These are phyloP conservation scores for Pseudogymnoascus verrucosus DNA, from an alignment of 2,329 filamentous ascomycete genomes.

Conservation along the genomic window DNA sequence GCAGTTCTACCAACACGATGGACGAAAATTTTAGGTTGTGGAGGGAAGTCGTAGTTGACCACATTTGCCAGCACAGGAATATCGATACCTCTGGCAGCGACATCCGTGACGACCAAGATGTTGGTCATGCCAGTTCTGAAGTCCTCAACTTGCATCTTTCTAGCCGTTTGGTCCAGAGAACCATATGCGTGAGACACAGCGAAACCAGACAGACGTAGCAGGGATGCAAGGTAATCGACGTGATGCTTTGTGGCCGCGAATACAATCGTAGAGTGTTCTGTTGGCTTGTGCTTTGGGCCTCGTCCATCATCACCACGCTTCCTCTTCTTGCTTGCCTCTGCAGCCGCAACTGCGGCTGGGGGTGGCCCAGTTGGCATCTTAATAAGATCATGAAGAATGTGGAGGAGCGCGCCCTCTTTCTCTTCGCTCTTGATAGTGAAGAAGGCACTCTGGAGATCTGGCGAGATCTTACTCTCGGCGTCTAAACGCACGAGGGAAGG, in stretches of 20 bases:
- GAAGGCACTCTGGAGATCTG: conserved; percentile 90
- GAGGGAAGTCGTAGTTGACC: conserved; percentile 97
- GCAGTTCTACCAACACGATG: conserved; percentile 95
- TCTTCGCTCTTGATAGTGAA: conserved; percentile 88
- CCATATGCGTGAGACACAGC: conserved; percentile 92
- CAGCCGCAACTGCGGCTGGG: conserved; percentile 36
- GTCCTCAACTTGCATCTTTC: conserved; percentile 84
- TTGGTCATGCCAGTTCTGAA: conserved; percentile 80
- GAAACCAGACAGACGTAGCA: conserved; percentile 78
- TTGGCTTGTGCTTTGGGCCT: conserved; percentile 61
- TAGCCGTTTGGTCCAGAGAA: conserved; percentile 85
- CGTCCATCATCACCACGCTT: conserved; percentile 53
- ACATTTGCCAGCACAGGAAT: conserved; percentile 94
- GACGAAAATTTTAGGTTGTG: conserved; percentile 93
- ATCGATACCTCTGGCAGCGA: conserved; percentile 94
- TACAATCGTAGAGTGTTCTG: conserved; percentile 85
- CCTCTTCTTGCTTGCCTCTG: conserved; percentile 54
- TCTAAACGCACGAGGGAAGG: conserved; percentile 85
- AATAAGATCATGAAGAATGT: conserved; percentile 86
- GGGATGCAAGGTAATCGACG: conserved; percentile 79
- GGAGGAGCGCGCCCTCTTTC: conserved; percentile 85
- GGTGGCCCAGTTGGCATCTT: conserved; percentile 71
- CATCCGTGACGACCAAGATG: conserved; percentile 91
- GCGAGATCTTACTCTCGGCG: conserved; percentile 90
- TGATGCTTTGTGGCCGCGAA: conserved; percentile 96